phyloP scores from a whole-genome alignment of 1,284 basidiomycete genomes.

The Phlebopus sp. region DNA sequence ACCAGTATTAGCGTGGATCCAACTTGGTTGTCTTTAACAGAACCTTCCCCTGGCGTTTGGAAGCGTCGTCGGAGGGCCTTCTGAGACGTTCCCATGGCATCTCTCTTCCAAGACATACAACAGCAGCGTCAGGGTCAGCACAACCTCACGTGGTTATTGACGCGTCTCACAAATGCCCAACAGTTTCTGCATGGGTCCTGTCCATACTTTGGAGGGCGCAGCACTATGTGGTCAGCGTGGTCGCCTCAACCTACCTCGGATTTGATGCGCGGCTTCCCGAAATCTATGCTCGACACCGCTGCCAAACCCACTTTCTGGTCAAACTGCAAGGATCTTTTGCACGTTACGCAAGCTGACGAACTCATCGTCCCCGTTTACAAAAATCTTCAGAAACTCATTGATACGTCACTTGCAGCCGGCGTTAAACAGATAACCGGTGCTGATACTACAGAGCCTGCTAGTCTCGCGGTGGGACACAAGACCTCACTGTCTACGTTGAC shows the following conservation, averaged over 20 bases:
- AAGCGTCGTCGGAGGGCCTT: slow-evolving; percentile 10
- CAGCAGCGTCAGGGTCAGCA: slow-evolving; percentile 1
- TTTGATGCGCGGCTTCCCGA: slow-evolving; percentile 11
- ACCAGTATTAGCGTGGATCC: no score
- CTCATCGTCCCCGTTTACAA: no score
- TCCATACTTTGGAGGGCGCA: slow-evolving; percentile 19
- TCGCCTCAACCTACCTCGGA: slow-evolving; percentile 8
- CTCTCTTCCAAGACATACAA: slow-evolving; percentile 12
- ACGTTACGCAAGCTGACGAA: no score
- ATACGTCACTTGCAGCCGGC: no score
- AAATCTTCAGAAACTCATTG: no score
- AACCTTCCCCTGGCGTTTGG: slow-evolving; percentile 15
- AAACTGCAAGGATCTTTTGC: no score
- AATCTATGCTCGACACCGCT: background rate
- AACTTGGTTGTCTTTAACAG: no score
- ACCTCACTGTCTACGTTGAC: slow-evolving; percentile 10
- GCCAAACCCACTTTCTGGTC: no score
- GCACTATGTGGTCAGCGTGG: slow-evolving; percentile 20
- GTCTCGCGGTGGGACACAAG: slow-evolving; percentile 4
- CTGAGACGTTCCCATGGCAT: slow-evolving; percentile 14
- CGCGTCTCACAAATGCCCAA: no score
- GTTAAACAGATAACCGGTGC: no score
- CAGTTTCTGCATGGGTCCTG: slow-evolving; percentile 14
- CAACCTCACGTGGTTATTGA: no score
- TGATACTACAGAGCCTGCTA: background rate